Conservation (phyloP, 106 monocot species). For the Narthecium ossifragum region DNA sequence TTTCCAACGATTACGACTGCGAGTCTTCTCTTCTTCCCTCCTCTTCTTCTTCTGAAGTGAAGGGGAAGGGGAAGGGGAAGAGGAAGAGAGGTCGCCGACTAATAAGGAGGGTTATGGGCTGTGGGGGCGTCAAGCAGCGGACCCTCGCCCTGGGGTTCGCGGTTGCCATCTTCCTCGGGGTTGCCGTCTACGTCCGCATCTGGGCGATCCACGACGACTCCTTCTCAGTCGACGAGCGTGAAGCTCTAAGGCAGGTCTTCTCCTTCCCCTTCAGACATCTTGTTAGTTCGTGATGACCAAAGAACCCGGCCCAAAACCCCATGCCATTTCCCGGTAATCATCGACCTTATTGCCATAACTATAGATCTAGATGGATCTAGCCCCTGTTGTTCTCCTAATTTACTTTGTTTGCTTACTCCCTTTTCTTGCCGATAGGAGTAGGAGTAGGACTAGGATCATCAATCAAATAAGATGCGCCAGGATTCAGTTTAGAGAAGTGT, state of each 20-base stretch:
- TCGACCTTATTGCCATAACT: too few relatives aligned
- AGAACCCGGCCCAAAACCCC: background rate
- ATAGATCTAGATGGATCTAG: background rate
- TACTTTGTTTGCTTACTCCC: background rate
- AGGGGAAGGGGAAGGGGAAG: too few relatives aligned
- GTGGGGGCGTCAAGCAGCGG: slow-evolving; percentile 18
- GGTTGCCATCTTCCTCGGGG: slow-evolving; percentile 44
- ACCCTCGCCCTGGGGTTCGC: slow-evolving; percentile 36
- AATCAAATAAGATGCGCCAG: too few relatives aligned
- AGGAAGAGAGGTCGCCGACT: too few relatives aligned
- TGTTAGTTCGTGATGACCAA: background rate
- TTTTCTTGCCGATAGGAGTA: too few relatives aligned
- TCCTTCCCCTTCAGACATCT: background rate
- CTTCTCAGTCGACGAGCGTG: slow-evolving; percentile 46
- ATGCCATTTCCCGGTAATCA: background rate
- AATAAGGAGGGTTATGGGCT: too few relatives aligned
- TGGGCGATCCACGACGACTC: slow-evolving; percentile 48
- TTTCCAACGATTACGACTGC: too few relatives aligned
- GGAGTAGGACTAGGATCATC: too few relatives aligned
- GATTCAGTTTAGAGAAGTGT: too few relatives aligned
- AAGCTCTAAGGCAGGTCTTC: slow-evolving; percentile 39
- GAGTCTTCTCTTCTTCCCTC: too few relatives aligned
- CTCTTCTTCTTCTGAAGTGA: too few relatives aligned
- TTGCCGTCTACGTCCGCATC: slow-evolving; percentile 51
- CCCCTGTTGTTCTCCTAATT: background rate